Percentiles rank a stretch among this genome's conserved stretches.
Evolutionary conservation across 2,329 filamentous ascomycete species (phyloP).

Genomic region (Teratosphaeria viscida): DNA sequence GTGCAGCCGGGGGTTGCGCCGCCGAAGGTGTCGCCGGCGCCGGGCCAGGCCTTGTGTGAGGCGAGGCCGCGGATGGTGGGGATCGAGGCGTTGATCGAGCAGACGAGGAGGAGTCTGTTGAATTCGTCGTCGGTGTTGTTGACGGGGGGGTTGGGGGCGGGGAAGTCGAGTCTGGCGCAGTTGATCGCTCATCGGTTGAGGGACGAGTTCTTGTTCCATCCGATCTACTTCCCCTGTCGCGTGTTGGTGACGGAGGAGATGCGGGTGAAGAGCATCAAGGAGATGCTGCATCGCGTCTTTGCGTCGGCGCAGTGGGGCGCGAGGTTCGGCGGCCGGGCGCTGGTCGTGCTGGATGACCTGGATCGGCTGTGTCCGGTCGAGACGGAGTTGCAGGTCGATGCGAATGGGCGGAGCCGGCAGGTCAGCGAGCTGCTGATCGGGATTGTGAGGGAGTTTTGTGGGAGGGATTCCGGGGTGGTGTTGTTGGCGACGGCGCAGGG

Average conservation of each 20-base stretch:
- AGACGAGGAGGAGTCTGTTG: constrained; percentile 64
- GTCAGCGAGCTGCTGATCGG: constrained; percentile 81
- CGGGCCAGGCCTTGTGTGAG: constrained; percentile 44
- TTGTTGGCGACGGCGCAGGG: constrained; percentile 82
- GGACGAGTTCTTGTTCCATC: constrained; percentile 65
- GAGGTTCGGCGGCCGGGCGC: constrained; percentile 66
- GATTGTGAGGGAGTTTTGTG: constrained; percentile 75
- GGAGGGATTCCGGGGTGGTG: constrained; percentile 67
- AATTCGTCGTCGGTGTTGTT: constrained; percentile 83
- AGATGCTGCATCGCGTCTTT: constrained; percentile 73
- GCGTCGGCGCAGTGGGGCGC: constrained; percentile 87
- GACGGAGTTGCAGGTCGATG: constrained; percentile 86
- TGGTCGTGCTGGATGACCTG: constrained; percentile 85
- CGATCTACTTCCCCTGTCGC: constrained; percentile 75
- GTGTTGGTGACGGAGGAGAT: constrained; percentile 86
- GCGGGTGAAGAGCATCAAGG: constrained; percentile 79
- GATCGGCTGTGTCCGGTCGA: constrained; percentile 89
- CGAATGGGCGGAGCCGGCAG: constrained; percentile 85
- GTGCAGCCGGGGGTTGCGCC: constrained; percentile 66
- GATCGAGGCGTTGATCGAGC: constrained; percentile 65
- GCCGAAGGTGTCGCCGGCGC: constrained; percentile 42
- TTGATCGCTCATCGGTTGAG: constrained; percentile 65
- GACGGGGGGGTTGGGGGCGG: constrained; percentile 79
- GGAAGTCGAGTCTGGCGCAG: constrained; percentile 74
- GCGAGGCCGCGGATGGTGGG: constrained; percentile 61